Evolutionary conservation across 2,329 filamentous ascomycete genomes (phyloP).

Genomic region (Pseudogymnoascus pannorum): DNA sequence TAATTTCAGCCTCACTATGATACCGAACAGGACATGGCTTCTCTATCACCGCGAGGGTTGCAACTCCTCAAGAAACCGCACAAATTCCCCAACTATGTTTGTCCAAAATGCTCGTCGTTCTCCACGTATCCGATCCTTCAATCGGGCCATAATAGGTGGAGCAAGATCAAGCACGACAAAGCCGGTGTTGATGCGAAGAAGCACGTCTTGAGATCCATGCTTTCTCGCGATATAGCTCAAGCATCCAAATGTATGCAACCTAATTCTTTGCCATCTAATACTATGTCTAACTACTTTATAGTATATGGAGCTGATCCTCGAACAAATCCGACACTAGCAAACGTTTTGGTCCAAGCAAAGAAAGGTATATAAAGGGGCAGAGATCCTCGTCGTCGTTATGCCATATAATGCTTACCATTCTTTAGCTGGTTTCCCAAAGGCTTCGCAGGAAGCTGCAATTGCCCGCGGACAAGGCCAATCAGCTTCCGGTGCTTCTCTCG

Average conservation of each 20-base stretch:
- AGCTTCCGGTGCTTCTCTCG: conserved; percentile 65
- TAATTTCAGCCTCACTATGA: conserved; percentile 8
- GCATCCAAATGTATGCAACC: conserved; percentile 60
- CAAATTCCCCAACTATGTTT: conserved; percentile 16
- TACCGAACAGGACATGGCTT: conserved; percentile 1
- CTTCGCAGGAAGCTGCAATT: conserved; percentile 75
- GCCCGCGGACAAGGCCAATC: conserved; percentile 83
- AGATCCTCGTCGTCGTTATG: conserved; percentile 16
- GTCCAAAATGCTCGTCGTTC: conserved; percentile 27
- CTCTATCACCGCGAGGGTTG: conserved; percentile 4
- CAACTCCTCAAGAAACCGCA: neutral
- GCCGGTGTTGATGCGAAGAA: conserved; percentile 77
- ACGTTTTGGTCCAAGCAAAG: conserved; percentile 69
- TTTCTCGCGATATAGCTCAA: conserved; percentile 66
- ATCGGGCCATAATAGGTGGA: conserved; percentile 88
- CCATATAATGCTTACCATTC: conserved; percentile 18
- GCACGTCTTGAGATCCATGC: conserved; percentile 58
- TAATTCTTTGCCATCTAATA: conserved; percentile 13
- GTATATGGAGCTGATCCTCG: conserved; percentile 69
- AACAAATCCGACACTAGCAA: conserved; percentile 68
- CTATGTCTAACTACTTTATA: conserved; percentile 29
- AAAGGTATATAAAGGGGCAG: conserved; percentile 46
- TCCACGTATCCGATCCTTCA: conserved; percentile 38
- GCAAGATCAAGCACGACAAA: conserved; percentile 93
- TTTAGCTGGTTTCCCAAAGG: conserved; percentile 72